Evolutionary conservation across 768 basidiomycete species (phyloP), one percentile per base, ranked within the genome.

Genomic region (Hypholoma sublateritium): DNA sequence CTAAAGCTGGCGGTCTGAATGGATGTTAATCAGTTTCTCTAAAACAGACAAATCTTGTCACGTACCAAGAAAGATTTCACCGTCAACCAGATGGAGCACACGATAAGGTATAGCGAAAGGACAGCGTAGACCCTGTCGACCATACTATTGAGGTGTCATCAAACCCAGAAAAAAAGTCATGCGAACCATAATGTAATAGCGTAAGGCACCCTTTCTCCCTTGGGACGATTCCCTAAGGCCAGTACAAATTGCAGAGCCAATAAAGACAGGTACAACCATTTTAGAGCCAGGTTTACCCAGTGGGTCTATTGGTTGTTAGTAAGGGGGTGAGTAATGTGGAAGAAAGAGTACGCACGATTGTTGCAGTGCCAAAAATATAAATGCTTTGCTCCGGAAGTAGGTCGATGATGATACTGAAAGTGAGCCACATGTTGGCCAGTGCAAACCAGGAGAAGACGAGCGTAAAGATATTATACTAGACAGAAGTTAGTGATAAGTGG

Each of bases 371-470:
- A 60, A 97, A 97, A 51, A 95, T 74, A 45, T 76, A 59, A 56
- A 85, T 79, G 0, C 57, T 53, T 68, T 80, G 72, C 21, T 62
- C 50, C 1, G 90, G 89, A 13, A 95, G 79, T 41, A 97, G 81
- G 65, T 94, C 86, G 79, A 96, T 92, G 70, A 96, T 93, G 73
- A 96, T 95, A 59, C 87, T 87, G 80, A 96, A 96, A n/a, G 91
- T 95, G 56, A 97, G 76, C 92, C 93, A 97, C 43, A 95, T 76
- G 68, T 95, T 95, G 61, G 93, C 93, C 57, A 95, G 72, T 2
- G 93, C 87, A 74, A 97, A 96, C 93, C 93, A 98, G 8, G 90
- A 87, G 77, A 98, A 95, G 62, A 95, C 63, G 57, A 98, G 78
- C 28, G 83, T 88, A 69, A 91, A 85, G 50, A 94, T 65, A 72